phyloP scores from a whole-genome alignment of 441 rosid genomes.

The Eruca vesicaria region DNA sequence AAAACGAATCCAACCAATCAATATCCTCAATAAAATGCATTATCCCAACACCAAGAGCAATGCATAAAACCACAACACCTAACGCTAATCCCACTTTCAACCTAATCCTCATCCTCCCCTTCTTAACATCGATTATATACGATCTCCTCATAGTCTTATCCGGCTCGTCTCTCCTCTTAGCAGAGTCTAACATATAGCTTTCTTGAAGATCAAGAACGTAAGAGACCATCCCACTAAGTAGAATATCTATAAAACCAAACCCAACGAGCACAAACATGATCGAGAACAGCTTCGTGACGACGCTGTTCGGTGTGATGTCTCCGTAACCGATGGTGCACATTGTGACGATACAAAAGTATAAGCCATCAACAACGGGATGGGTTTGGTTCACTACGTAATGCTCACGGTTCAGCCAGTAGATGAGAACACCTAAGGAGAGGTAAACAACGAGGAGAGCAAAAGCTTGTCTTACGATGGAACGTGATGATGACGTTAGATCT shows the following conservation, averaged over 20 bases:
- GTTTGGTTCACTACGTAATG: constrained; percentile 57
- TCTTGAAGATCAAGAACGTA: constrained; percentile 95
- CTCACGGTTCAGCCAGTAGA: constrained; percentile 65
- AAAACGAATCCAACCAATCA: constrained; percentile 86
- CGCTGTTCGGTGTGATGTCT: constrained; percentile 76
- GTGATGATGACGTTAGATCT: constrained; percentile 38
- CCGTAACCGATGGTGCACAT: constrained; percentile 99
- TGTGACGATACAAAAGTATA: constrained; percentile 91
- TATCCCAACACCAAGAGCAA: constrained; percentile 72
- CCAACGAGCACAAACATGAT: constrained; percentile 87
- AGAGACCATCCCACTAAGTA: constrained; percentile 88
- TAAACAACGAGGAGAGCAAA: constrained; percentile 57
- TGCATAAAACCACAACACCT: constrained; percentile 80
- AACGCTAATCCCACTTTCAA: constrained; percentile 93
- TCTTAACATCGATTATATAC: constrained; percentile 78
- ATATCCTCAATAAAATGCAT: constrained; percentile 85
- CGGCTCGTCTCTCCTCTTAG: constrained; percentile 31
- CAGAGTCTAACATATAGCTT: constrained; percentile 64
- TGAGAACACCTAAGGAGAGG: constrained; percentile 70
- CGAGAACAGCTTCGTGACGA: constrained; percentile 77
- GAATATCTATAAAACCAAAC: constrained; percentile 79
- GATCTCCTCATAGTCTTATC: constrained; percentile 36
- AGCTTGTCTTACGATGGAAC: constrained; percentile 58
- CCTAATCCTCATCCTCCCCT: constrained; percentile 96
- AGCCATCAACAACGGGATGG: constrained; percentile 89